phyloP scores from a whole-genome alignment of 2,329 filamentous ascomycete genomes.

The Apiospora koreana region DNA sequence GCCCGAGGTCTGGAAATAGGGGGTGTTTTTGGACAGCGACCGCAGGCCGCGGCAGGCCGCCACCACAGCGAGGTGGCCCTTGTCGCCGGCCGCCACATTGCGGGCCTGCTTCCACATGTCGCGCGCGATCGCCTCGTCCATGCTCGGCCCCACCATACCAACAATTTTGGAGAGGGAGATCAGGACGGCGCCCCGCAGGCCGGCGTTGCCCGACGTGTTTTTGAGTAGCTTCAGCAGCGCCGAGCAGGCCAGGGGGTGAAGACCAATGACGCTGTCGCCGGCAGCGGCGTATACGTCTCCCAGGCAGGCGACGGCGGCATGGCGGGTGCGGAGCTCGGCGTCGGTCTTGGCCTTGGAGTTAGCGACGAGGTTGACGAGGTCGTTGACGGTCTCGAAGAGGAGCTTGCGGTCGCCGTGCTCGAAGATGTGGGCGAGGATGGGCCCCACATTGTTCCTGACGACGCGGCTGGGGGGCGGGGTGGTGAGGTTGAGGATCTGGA shows the following conservation, averaged over 20 bases:
- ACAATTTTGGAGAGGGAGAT: slow-evolving; percentile 74
- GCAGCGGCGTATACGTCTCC: slow-evolving; percentile 90
- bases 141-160: slow-evolving; percentile 70
- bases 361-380: slow-evolving; percentile 73
- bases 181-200: slow-evolving; percentile 78
- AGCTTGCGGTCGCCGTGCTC: slow-evolving; percentile 85
- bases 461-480: slow-evolving; percentile 84
- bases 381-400: slow-evolving; percentile 92
- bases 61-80: slow-evolving; percentile 77
- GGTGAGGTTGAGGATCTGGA: slow-evolving; percentile 84
- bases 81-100: slow-evolving; percentile 75
- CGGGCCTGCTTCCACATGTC: slow-evolving; percentile 93
- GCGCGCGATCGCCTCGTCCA: slow-evolving; percentile 83
- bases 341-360: slow-evolving; percentile 74
- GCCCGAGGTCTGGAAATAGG: slow-evolving; percentile 82
- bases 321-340: slow-evolving; percentile 75
- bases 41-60: slow-evolving; percentile 79
- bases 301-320: slow-evolving; percentile 84
- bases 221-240: slow-evolving; percentile 80
- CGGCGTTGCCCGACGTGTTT: slow-evolving; percentile 75
- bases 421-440: slow-evolving; percentile 82
- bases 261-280: slow-evolving; percentile 86
- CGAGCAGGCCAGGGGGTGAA: slow-evolving; percentile 74
- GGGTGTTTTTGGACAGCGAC: slow-evolving; percentile 68
- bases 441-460: slow-evolving; percentile 84